Evolutionary conservation across 2,329 filamentous ascomycete genomes (phyloP), one percentile per base, ranked within the genome.

Genomic region (Botrytis cinerea): DNA sequence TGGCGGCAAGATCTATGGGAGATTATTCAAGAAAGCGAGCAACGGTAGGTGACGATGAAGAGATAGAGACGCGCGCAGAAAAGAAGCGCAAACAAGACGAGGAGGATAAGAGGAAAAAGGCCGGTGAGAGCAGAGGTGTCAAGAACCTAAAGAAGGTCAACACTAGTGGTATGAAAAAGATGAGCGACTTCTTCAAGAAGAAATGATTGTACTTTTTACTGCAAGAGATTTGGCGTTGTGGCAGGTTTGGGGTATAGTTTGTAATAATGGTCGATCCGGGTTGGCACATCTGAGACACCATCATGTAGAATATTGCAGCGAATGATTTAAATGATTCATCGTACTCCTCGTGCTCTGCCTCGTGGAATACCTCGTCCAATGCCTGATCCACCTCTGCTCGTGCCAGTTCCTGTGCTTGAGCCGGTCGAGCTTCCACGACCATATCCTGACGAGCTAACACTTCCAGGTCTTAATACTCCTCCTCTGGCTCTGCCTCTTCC

Each of bases 141-240:
- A 91, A 90, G 80, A 88, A 95, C 66, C 82, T 99, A 79, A 92
- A 92, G 81, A 99, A 98, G 84, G 95, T 95, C 66, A 93, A 98
- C 83, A 95, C 92, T 0, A 89, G 84, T 35, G 96, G 96, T 1
- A 99, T 99, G 96, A 96, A 93, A 87, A 99, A 98, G 85, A 88
- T 99, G 88, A 97, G 93, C 81, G 89, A 91, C 75, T 99, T 99
- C 84, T 99, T 99, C 82, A 90, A 90, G 74, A 97, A 95, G 84
- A 84, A 83, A 74, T 80, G 68, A 78, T 69, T 43, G 40, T 43
- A 61, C 40, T 43, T 61, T 28, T 46, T 63, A n/a, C 28, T 38
- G n/a, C 40, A 40, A 60, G 60, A 18, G 22, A 61, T 4, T 16
- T 57, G 71, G 70, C 59, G 75, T 75, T 73, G 62, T 63, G 51